These are phyloP conservation scores for Nitzschia palea DNA, from an alignment of 108 stramenopile species.

Conservation along the genomic window DNA sequence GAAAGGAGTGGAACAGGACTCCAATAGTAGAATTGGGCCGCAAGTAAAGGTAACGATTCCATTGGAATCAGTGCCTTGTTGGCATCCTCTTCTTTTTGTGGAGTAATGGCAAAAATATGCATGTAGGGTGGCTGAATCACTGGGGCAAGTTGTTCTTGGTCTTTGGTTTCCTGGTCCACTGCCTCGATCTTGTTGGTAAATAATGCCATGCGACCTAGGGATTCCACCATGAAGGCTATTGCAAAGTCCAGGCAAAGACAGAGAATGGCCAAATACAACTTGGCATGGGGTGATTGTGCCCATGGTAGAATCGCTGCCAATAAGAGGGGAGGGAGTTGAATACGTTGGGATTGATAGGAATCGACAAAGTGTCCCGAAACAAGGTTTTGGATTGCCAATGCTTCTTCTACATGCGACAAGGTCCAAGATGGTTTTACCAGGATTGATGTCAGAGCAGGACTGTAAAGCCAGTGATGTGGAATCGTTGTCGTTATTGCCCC, in stretches of 20 bases:
- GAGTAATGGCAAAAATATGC: slow-evolving; percentile 25
- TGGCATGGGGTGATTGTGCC: not conserved
- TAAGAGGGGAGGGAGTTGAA: slow-evolving; percentile 33
- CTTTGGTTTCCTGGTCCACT: slow-evolving; percentile 16
- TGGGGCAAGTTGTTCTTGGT: slow-evolving; percentile 24
- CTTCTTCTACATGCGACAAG: slow-evolving; percentile 27
- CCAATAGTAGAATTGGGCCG: slow-evolving; percentile 47
- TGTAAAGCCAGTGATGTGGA: slow-evolving; percentile 11
- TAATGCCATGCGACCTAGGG: slow-evolving; percentile 1
- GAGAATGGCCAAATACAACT: slow-evolving; percentile 11
- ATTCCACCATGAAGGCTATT: slow-evolving; percentile 25
- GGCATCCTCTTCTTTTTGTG: not conserved
- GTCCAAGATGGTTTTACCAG: slow-evolving; percentile 21
- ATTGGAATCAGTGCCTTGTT: slow-evolving; percentile 24
- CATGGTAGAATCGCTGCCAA: slow-evolving; percentile 13
- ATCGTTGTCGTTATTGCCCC: not conserved
- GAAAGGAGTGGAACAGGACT: slow-evolving; percentile 62
- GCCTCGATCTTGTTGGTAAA: slow-evolving; percentile 1
- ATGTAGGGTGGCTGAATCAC: slow-evolving; percentile 26
- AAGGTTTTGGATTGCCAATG: slow-evolving; percentile 22
- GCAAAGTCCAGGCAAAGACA: slow-evolving; percentile 29
- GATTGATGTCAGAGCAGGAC: slow-evolving; percentile 12
- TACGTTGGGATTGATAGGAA: slow-evolving; percentile 17
- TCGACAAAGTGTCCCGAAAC: slow-evolving; percentile 1
- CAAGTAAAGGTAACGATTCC: slow-evolving; percentile 41